A percentile compares a stretch with the other conserved stretches of the same genome.
These are phyloP conservation scores for Onygenales sp. DNA, from an alignment of 2,329 filamentous ascomycete genomes.

Conservation along the genomic window DNA sequence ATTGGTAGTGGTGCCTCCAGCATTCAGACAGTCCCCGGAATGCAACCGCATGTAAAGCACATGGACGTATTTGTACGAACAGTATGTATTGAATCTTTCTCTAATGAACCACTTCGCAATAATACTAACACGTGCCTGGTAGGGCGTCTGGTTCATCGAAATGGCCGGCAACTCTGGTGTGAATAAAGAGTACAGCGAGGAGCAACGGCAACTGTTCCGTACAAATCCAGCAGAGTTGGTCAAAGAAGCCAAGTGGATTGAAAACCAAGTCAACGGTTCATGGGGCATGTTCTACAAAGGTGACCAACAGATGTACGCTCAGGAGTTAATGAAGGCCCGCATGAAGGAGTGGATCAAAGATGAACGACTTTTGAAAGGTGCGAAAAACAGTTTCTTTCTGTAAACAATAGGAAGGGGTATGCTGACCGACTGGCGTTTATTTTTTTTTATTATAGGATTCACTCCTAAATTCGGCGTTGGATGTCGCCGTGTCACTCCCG, in stretches of 20 bases:
- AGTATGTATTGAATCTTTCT: neutral
- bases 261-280: slow-evolving; percentile 38
- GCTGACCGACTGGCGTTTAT: too few relatives aligned
- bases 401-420: too few relatives aligned
- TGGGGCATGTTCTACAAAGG: slow-evolving; percentile 39
- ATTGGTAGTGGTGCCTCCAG: slow-evolving; percentile 30
- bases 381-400: neutral
- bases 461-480: slow-evolving; percentile 24
- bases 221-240: slow-evolving; percentile 20
- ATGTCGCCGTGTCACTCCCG: slow-evolving; percentile 42
- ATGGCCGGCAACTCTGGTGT: slow-evolving; percentile 38
- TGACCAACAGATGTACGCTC: slow-evolving; percentile 29
- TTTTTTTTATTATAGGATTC: slow-evolving; percentile 3
- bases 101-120: neutral
- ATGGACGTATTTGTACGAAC: slow-evolving; percentile 29
- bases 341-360: slow-evolving; percentile 46
- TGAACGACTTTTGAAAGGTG: slow-evolving; percentile 37
- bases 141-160: slow-evolving; percentile 26
- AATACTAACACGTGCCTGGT: neutral
- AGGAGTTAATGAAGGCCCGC: slow-evolving; percentile 29
- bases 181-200: slow-evolving; percentile 26
- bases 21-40: slow-evolving; percentile 32
- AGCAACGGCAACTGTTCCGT: slow-evolving; percentile 8
- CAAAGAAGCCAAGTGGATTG: slow-evolving; percentile 37
- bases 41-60: slow-evolving; percentile 30